A percentile compares a stretch with the other conserved stretches of the same genome.
phyloP scores from a whole-genome alignment of 306 rosid species.

The Morella rubra region DNA sequence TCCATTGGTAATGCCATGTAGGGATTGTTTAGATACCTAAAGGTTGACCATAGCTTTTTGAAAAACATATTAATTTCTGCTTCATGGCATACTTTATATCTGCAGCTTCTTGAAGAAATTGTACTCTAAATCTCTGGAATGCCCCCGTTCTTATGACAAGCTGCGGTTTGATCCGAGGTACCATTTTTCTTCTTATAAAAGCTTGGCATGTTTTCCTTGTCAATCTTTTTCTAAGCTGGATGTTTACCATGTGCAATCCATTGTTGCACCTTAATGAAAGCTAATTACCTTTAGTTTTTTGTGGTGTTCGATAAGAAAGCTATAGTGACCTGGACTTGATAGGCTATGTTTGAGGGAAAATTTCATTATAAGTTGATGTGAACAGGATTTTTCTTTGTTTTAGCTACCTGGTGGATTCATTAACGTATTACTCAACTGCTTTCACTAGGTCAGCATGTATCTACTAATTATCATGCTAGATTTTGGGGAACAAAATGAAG shows the following conservation, averaged over 20 bases:
- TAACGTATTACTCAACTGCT: neutral
- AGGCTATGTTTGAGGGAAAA: neutral
- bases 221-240: neutral
- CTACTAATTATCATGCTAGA: neutral
- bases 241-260: neutral
- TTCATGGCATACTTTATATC: conserved; percentile 28
- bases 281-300: neutral
- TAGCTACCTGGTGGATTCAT: neutral
- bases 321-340: neutral
- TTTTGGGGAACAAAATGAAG: neutral
- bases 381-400: neutral
- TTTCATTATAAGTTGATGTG: neutral
- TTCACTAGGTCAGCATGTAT: neutral
- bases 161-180: conserved; percentile 98
- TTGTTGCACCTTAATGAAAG: neutral
- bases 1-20: conserved; percentile 59
- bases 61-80: conserved; percentile 16
- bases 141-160: conserved; percentile 95
- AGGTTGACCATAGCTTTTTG: neutral
- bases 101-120: conserved; percentile 83
- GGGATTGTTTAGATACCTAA: neutral
- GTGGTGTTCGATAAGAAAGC: neutral
- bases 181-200: conserved; percentile 12
- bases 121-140: conserved; percentile 74
- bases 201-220: neutral